phyloP scores from a whole-genome alignment of 305 asterid species.

The Fraxinus greggii region DNA sequence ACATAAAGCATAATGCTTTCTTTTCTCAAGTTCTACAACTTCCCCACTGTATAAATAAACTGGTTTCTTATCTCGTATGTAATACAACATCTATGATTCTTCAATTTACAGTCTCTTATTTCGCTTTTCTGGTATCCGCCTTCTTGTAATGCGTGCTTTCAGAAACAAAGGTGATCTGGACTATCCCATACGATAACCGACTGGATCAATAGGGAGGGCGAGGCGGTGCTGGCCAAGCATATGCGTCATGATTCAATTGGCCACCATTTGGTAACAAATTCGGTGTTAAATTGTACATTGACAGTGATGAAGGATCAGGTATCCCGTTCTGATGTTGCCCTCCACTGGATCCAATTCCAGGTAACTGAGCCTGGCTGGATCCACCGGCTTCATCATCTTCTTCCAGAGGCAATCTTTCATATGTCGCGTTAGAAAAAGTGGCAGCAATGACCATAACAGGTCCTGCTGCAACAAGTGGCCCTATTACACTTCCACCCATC shows the following conservation, averaged over 20 bases:
- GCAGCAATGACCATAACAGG: constrained; percentile 78
- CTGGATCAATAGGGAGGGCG: constrained; percentile 46
- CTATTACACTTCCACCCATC: constrained; percentile 74
- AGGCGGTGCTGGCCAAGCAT: constrained; percentile 52
- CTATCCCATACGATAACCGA: not conserved
- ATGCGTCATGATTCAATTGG: constrained; percentile 59
- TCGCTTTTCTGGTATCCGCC: not conserved
- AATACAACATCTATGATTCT: constrained; percentile 10
- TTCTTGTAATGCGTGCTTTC: not conserved
- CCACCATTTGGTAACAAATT: constrained; percentile 63
- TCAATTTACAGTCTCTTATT: not conserved
- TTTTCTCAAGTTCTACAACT: not conserved
- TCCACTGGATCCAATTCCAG: constrained; percentile 26
- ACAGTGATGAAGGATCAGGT: constrained; percentile 41
- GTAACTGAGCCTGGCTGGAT: constrained; percentile 30
- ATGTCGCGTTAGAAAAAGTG: constrained; percentile 67
- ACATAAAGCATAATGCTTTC: not conserved
- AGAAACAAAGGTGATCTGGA: not conserved
- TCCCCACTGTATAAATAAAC: constrained; percentile 14
- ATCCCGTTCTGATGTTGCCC: constrained; percentile 34
- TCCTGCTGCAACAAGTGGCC: constrained; percentile 67
- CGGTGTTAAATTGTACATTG: constrained; percentile 53
- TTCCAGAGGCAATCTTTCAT: constrained; percentile 66
- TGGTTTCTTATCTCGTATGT: not conserved
- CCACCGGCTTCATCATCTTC: constrained; percentile 46